Evolutionary conservation across 2,329 filamentous ascomycete species (phyloP).

Genomic region (Dothistroma pini): DNA sequence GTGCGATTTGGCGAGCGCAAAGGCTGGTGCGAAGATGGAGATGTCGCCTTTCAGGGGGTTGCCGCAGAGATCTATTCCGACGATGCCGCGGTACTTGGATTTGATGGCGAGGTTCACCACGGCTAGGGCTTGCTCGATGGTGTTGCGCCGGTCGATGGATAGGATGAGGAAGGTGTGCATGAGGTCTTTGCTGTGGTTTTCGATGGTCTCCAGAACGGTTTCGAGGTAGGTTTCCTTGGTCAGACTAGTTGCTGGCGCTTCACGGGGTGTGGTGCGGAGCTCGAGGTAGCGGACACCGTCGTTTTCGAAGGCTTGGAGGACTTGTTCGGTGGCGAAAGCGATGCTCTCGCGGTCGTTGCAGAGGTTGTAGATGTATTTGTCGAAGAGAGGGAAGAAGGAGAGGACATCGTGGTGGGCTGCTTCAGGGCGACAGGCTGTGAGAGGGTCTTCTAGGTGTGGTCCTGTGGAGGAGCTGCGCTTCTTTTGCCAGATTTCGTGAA

Average conservation of each 20-base stretch:
- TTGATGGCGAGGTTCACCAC: constrained; percentile 61
- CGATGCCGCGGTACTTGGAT: constrained; percentile 51
- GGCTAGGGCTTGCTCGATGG: constrained; percentile 56
- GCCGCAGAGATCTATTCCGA: constrained; percentile 76
- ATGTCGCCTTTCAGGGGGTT: constrained; percentile 65
- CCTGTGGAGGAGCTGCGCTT: constrained; percentile 44
- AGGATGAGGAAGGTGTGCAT: constrained; percentile 58
- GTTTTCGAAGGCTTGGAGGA: constrained; percentile 61
- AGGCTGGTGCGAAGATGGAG: constrained; percentile 56
- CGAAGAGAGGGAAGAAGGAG: constrained; percentile 76
- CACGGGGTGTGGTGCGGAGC: constrained; percentile 73
- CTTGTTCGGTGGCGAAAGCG: constrained; percentile 59
- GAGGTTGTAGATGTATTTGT: constrained; percentile 73
- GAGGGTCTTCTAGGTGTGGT: constrained; percentile 61
- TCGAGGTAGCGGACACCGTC: constrained; percentile 78
- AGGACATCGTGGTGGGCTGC: constrained; percentile 36
- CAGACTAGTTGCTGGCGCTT: constrained; percentile 51
- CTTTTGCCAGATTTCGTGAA: constrained; percentile 69
- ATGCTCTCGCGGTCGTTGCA: constrained; percentile 56
- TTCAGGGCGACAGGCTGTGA: constrained; percentile 64
- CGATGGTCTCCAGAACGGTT: constrained; percentile 63
- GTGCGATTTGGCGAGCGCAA: constrained; percentile 53
- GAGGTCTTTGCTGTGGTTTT: constrained; percentile 41
- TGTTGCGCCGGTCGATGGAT: constrained; percentile 67
- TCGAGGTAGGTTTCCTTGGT: constrained; percentile 62